These are phyloP conservation scores for Arthrobotrys sinensis DNA, from an alignment of 2,329 filamentous ascomycete genomes.

Conservation along the genomic window DNA sequence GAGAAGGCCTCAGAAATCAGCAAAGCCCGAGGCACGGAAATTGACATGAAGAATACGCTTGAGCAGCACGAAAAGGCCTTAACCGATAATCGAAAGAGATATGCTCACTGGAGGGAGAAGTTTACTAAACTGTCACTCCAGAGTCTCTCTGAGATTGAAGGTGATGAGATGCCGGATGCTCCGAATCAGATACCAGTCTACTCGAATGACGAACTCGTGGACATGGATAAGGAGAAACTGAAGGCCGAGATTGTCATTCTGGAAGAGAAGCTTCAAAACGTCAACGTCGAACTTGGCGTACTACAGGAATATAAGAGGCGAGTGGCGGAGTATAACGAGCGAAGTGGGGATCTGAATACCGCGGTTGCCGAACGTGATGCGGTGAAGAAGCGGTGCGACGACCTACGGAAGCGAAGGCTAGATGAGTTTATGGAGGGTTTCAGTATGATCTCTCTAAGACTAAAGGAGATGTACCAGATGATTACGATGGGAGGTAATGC, in stretches of 20 bases:
- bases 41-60: conserved; percentile 98
- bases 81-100: conserved; percentile 85
- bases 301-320: conserved; percentile 89
- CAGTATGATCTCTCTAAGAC: conserved; percentile 88
- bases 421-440: conserved; percentile 99
- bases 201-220: conserved; percentile 79
- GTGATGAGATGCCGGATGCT: conserved; percentile 61
- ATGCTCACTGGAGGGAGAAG: conserved; percentile 91
- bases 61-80: conserved; percentile 95
- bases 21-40: conserved; percentile 88
- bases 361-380: conserved; percentile 84
- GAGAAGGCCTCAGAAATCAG: conserved; percentile 89
- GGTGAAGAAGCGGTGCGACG: conserved; percentile 92
- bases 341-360: conserved; percentile 85
- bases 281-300: conserved; percentile 89
- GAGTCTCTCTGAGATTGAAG: conserved; percentile 78
- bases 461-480: conserved; percentile 99
- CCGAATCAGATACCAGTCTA: conserved; percentile 79
- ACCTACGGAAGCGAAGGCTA: conserved; percentile 87
- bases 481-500: conserved; percentile 99
- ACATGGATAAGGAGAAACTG: conserved; percentile 76
- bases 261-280: conserved; percentile 84
- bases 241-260: conserved; percentile 76
- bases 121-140: conserved; percentile 86
- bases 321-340: conserved; percentile 83